phyloP scores from a whole-genome alignment of 2,329 filamentous ascomycete genomes.

The Clonostachys sp. region DNA sequence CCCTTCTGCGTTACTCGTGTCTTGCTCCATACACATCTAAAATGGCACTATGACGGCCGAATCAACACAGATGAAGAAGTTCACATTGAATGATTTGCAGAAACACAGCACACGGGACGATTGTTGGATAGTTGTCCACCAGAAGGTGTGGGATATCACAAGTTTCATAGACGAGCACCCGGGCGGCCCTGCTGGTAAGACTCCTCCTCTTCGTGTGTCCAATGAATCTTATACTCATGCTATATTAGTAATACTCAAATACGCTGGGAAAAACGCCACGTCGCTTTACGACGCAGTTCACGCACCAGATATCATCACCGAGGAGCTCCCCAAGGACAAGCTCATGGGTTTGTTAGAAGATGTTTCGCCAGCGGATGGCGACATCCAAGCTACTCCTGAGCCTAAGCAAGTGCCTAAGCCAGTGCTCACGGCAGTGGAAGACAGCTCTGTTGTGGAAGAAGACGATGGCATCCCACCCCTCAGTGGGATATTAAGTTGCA shows the following conservation, averaged over 20 bases:
- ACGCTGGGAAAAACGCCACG: constrained; percentile 50
- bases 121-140: constrained; percentile 66
- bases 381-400: background rate
- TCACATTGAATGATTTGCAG: constrained; percentile 29
- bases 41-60: too few relatives aligned
- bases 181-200: constrained; percentile 24
- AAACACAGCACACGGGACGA: constrained; percentile 41
- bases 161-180: constrained; percentile 48
- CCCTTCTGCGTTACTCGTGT: background rate
- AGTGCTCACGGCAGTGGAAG: background rate
- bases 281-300: constrained; percentile 47
- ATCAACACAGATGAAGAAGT: too few relatives aligned
- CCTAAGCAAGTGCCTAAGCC: background rate
- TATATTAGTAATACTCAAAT: constrained; percentile 40
- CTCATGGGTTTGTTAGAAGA: constrained; percentile 42
- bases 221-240: constrained; percentile 9
- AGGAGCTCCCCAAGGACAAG: constrained; percentile 35
- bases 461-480: constrained; percentile 26
- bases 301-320: constrained; percentile 28
- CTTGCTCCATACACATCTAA: too few relatives aligned
- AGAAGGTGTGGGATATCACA: constrained; percentile 65
- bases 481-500: constrained; percentile 37
- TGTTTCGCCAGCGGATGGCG: constrained; percentile 14
- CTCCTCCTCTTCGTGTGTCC: background rate
- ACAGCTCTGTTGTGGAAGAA: background rate